Evolutionary conservation across 768 basidiomycete species (phyloP).

Genomic region (Boletus insuetus): DNA sequence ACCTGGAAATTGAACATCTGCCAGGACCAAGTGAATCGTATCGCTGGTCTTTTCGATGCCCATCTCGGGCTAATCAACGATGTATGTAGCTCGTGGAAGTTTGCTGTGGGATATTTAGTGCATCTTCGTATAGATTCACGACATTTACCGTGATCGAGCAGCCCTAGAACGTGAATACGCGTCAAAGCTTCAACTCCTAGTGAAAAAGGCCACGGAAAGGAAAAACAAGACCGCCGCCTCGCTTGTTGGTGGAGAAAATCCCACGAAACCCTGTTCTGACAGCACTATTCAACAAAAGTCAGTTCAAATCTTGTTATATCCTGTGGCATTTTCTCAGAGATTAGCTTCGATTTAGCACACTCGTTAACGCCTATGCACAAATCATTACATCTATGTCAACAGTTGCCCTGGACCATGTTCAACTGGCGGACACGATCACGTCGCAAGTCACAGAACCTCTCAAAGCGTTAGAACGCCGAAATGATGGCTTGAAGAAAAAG

Average conservation of each 20-base stretch:
- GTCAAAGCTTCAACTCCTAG: slow-evolving; percentile 60
- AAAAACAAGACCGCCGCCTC: slow-evolving; percentile 54
- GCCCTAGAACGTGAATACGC: slow-evolving; percentile 80
- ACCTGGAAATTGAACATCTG: slow-evolving; percentile 6
- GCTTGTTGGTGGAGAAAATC: slow-evolving; percentile 64
- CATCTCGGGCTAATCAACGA: slow-evolving; percentile 66
- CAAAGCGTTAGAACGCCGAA: slow-evolving; percentile 54
- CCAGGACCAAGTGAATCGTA: slow-evolving; percentile 73
- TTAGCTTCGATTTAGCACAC: slow-evolving; percentile 47
- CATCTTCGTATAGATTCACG: slow-evolving; percentile 53
- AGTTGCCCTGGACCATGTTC: slow-evolving; percentile 67
- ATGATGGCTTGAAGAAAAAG: slow-evolving; percentile 69
- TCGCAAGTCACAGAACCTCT: slow-evolving; percentile 64
- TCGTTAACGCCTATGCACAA: slow-evolving; percentile 68
- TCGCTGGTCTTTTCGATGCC: slow-evolving; percentile 54
- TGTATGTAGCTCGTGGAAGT: slow-evolving; percentile 39
- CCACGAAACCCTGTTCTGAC: slow-evolving; percentile 60
- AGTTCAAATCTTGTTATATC: slow-evolving; percentile 7
- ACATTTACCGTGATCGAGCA: slow-evolving; percentile 64
- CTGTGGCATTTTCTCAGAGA: slow-evolving; percentile 11
- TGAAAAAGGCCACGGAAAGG: slow-evolving; percentile 69
- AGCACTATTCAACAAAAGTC: slow-evolving; percentile 56
- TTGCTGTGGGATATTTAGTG: neutral
- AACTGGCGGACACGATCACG: slow-evolving; percentile 59
- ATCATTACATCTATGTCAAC: slow-evolving; percentile 59